These are phyloP conservation scores for Spencermartinsiella ligniputridi DNA, from an alignment of 1,139 yeast species.

Conservation along the genomic window DNA sequence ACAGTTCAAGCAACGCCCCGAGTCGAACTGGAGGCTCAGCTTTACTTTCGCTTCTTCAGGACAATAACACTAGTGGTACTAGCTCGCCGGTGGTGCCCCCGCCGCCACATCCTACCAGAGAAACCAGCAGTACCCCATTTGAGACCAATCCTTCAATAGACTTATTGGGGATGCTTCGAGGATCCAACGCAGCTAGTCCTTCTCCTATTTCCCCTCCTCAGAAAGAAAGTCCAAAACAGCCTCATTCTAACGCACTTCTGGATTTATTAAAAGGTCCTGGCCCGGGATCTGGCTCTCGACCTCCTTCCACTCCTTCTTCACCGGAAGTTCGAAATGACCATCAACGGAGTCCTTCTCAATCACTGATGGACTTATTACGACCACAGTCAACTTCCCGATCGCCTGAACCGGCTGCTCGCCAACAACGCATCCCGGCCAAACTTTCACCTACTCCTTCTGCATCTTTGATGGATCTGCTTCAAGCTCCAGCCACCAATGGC, in stretches of 20 bases:
- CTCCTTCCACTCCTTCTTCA: not conserved
- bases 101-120: not conserved
- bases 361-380: slow-evolving; percentile 12
- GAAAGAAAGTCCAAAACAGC: slow-evolving; percentile 1
- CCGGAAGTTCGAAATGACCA: not conserved
- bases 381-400: slow-evolving; percentile 6
- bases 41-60: slow-evolving; percentile 5
- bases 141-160: not conserved
- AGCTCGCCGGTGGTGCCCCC: not conserved
- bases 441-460: too few relatives aligned
- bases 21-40: slow-evolving; percentile 1
- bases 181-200: not conserved
- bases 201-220: not conserved
- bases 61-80: not conserved
- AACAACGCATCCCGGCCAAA: not conserved
- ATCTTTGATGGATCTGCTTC: too few relatives aligned
- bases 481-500: too few relatives aligned
- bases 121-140: slow-evolving; percentile 1
- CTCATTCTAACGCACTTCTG: not conserved
- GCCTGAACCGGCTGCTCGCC: not conserved
- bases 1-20: not conserved
- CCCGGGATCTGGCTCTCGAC: not conserved
- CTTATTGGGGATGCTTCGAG: not conserved
- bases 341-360: slow-evolving; percentile 1
- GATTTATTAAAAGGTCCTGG: not conserved